These are phyloP conservation scores for Spathaspora hagerdaliae DNA, from an alignment of 805 yeast genomes.

Conservation along the genomic window DNA sequence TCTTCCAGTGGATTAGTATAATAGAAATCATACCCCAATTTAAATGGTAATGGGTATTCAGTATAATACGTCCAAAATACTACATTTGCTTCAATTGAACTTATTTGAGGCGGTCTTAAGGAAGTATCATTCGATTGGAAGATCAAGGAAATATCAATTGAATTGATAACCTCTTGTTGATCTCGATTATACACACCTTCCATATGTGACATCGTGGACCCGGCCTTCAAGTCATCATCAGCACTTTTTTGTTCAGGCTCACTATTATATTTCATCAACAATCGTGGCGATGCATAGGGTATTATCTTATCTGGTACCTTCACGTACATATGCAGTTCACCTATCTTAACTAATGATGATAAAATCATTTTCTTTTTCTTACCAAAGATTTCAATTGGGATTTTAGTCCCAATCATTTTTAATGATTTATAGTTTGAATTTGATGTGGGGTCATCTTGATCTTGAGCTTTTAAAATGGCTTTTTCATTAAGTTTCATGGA, in stretches of 20 bases:
- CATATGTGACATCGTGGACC: conserved; percentile 20
- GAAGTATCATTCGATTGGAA: conserved; percentile 21
- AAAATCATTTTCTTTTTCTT: conserved; percentile 36
- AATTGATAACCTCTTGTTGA: conserved; percentile 15
- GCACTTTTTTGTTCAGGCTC: conserved; percentile 12
- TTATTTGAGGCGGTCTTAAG: conserved; percentile 30
- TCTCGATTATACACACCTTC: conserved; percentile 28
- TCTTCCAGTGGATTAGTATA: conserved; percentile 21
- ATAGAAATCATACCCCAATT: conserved; percentile 39
- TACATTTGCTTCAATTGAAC: conserved; percentile 30
- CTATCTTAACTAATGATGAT: conserved; percentile 29
- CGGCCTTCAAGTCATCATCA: conserved; percentile 14
- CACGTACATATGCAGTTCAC: conserved; percentile 29
- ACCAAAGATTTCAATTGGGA: conserved; percentile 21
- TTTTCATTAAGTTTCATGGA: neutral
- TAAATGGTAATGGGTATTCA: conserved; percentile 38
- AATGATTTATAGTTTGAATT: conserved; percentile 1
- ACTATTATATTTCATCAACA: conserved; percentile 34
- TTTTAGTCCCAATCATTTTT: conserved; percentile 25
- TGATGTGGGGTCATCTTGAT: conserved; percentile 4
- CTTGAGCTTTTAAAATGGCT: conserved; percentile 1
- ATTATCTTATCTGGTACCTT: conserved; percentile 30
- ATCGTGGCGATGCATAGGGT: conserved; percentile 34
- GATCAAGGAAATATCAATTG: conserved; percentile 23
- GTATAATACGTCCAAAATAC: conserved; percentile 39